phyloP scores from a whole-genome alignment of 2,329 filamentous ascomycete species.

The Fusarium devonianum region DNA sequence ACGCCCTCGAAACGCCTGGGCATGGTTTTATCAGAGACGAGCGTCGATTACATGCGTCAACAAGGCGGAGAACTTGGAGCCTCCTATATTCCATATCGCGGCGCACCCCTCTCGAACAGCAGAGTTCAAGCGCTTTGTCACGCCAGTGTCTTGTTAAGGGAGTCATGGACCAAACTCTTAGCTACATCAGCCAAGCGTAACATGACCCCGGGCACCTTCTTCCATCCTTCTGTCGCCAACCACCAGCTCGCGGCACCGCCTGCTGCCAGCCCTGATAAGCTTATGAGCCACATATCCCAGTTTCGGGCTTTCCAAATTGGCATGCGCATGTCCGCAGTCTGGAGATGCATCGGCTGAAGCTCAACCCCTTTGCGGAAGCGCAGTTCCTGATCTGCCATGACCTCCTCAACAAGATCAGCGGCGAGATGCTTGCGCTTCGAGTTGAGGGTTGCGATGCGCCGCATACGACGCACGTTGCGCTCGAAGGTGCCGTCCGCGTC shows the following conservation, averaged over 20 bases:
- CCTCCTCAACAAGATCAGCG: constrained; percentile 52
- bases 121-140: not conserved
- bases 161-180: not conserved
- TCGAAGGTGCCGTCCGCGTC: constrained; percentile 43
- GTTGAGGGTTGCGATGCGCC: constrained; percentile 49
- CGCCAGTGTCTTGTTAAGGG: constrained; percentile 1
- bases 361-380: constrained; percentile 26
- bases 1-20: not conserved
- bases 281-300: constrained; percentile 47
- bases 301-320: constrained; percentile 49
- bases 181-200: not conserved
- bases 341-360: constrained; percentile 50
- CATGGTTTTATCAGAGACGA: no score
- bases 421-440: constrained; percentile 48
- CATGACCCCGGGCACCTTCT: constrained; percentile 19
- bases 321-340: constrained; percentile 54
- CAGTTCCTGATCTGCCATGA: constrained; percentile 48
- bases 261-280: constrained; percentile 20
- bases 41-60: no score
- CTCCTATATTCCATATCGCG: no score
- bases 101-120: no score
- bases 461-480: constrained; percentile 48
- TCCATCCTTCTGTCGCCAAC: constrained; percentile 28
- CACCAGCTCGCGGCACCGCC: constrained; percentile 28
- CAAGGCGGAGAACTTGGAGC: no score